Base-by-base conservation (phyloP, 129 eudicot genomes). In the Flaveria brownii region DNA sequence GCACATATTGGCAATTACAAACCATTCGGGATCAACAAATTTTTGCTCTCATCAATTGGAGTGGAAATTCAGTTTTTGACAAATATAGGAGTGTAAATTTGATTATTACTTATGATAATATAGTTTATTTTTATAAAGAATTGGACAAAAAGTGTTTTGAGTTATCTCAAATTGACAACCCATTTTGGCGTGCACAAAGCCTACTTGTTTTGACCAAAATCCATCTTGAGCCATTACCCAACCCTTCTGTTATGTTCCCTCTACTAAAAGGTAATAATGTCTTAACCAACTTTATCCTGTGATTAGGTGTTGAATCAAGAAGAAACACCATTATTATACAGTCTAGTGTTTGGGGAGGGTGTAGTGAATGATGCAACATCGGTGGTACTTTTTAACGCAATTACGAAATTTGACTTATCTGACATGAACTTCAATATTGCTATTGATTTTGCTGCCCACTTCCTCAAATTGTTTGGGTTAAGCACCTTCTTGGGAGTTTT, bases 361-460 rank as follows among this genome's bases (percentile, higher is more conserved):
- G 98, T 92, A 28, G 96, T 92, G 54, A 92, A 92, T 80, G 98
- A 92, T 85, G 98, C 98, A 46, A 83, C 98, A 33, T 86, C 98
- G 5, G 90, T 92, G 33, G 98, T 90, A 54, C 92, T 93, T 64
- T 93, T 90, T 39, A 87, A 90, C 30, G 98, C 90, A 12, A 88
- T 93, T 43, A 86, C 84, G 72, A 85, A 71, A 36, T 83, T 86
- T 68, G 90, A 90, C 67, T 84, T 83, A 71, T 88, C 92, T n/a
- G 80, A 83, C n/a, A 74, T 78, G 50, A 80, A 78, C 76, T 25
- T 84, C 2, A 60, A 7, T 17, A 75, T 67, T 2, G 86, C 79
- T 62, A 33, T 82, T 57, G 64, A 82, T 5, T 86, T 93, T 77
- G 55, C 78, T 18, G 82, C 84, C 30, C 80, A 78, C 42, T 90